Evolutionary conservation across 257 asterid genomes (phyloP).

Genomic region (Jaltomata sinuosa): DNA sequence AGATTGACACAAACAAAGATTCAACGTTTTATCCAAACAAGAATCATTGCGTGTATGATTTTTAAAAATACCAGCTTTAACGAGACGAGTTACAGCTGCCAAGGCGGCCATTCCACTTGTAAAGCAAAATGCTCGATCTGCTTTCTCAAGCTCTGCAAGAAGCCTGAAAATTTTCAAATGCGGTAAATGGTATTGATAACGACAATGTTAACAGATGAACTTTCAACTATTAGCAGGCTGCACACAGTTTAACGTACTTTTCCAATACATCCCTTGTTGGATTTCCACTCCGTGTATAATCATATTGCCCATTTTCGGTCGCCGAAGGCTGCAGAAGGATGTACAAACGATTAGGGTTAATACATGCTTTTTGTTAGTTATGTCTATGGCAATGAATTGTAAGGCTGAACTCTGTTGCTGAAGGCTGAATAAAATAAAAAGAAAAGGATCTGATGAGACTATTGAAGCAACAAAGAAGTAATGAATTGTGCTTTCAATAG

Average conservation of each 20-base stretch:
- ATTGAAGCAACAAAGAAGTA: neutral
- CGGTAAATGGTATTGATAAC: neutral
- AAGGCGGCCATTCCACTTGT: slow-evolving; percentile 99
- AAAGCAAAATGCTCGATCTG: slow-evolving; percentile 85
- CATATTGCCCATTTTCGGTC: slow-evolving; percentile 63
- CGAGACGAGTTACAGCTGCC: slow-evolving; percentile 80
- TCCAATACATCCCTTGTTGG: slow-evolving; percentile 89
- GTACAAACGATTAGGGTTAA: neutral
- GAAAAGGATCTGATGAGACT: neutral
- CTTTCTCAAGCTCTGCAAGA: slow-evolving; percentile 86
- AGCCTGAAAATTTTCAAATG: slow-evolving; percentile 40
- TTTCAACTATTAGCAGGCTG: slow-evolving; percentile 2
- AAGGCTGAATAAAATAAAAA: neutral
- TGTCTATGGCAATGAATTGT: neutral
- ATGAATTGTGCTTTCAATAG: neutral
- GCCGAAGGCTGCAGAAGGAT: slow-evolving; percentile 76
- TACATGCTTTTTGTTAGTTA: neutral
- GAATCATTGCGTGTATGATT: neutral
- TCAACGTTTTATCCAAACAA: neutral
- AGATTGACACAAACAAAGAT: neutral
- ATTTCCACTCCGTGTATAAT: slow-evolving; percentile 95
- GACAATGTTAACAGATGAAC: neutral
- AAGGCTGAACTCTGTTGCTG: neutral
- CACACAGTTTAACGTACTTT: slow-evolving; percentile 36
- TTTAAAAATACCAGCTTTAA: slow-evolving; percentile 45